A percentile compares a stretch with the other conserved stretches of the same genome.
Evolutionary conservation across 2,329 filamentous ascomycete genomes (phyloP).

Genomic region (Pseudopyricularia cyperi): DNA sequence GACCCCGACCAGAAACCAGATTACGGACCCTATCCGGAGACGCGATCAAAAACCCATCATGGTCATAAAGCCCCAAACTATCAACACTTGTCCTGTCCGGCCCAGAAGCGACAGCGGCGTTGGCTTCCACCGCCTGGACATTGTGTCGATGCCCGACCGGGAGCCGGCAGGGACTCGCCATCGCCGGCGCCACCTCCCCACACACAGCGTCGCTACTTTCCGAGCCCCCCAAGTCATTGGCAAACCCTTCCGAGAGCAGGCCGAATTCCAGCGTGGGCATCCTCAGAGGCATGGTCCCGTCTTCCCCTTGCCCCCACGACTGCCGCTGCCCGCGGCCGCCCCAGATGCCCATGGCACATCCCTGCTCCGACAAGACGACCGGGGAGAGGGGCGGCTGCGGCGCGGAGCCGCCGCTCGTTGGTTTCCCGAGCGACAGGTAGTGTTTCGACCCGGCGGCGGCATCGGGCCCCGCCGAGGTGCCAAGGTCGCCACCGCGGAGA

Average conservation of each 20-base stretch:
- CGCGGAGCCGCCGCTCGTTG: not conserved
- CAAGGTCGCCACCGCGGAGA: conserved; percentile 24
- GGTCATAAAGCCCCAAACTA: conserved; percentile 29
- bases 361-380: conserved; percentile 15
- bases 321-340: not conserved
- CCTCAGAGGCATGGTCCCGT: not conserved
- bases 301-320: not conserved
- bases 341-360: conserved; percentile 11
- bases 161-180: not conserved
- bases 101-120: not conserved
- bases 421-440: conserved; percentile 30
- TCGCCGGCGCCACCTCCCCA: not conserved
- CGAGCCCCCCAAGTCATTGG: not conserved
- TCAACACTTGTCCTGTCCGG: conserved; percentile 10
- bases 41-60: conserved; percentile 29
- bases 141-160: not conserved
- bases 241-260: not conserved
- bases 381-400: not conserved
- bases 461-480: conserved; percentile 17
- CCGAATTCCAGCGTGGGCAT: conserved; percentile 2
- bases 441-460: conserved; percentile 29
- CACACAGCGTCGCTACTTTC: not conserved
- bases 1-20: not conserved
- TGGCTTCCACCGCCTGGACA: not conserved
- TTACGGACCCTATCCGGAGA: conserved; percentile 21